A percentile compares a stretch with the other conserved stretches of the same genome.
These are phyloP conservation scores for Plantago elongata DNA, from an alignment of 257 asterid species.

Conservation along the genomic window DNA sequence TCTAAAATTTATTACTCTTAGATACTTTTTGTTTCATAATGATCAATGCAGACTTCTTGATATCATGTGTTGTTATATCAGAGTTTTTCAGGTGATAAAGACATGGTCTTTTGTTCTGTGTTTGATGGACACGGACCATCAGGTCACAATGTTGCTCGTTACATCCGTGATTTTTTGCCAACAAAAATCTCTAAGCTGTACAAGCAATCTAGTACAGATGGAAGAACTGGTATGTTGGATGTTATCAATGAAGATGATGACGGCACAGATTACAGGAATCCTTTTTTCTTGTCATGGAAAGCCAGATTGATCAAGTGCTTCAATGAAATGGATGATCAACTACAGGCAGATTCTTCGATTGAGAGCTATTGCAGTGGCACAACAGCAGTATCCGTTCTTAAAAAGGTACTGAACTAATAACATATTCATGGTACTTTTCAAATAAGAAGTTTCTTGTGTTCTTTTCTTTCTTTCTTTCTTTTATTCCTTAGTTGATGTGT, in stretches of 20 bases:
- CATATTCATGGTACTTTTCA: background rate
- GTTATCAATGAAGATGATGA: constrained; percentile 13
- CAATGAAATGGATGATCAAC: constrained; percentile 61
- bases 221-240: constrained; percentile 22
- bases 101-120: constrained; percentile 61
- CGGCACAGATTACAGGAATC: constrained; percentile 24
- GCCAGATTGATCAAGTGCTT: constrained; percentile 43
- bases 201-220: constrained; percentile 25
- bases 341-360: constrained; percentile 41
- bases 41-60: background rate
- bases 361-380: constrained; percentile 87
- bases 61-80: constrained; percentile 19
- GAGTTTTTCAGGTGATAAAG: constrained; percentile 73
- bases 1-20: too few species aligned
- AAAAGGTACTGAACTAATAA: constrained; percentile 38
- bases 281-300: constrained; percentile 55
- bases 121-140: constrained; percentile 93
- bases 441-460: background rate
- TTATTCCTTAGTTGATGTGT: background rate
- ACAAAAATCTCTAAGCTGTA: constrained; percentile 48
- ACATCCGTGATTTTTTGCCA: constrained; percentile 63
- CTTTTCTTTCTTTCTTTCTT: background rate
- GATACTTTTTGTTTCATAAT: background rate
- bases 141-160: constrained; percentile 74
- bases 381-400: constrained; percentile 66